Percentiles rank a stretch among this genome's conserved stretches.
These are phyloP conservation scores for Coprinopsis marcescibilis DNA, from an alignment of 768 basidiomycete species.

Conservation along the genomic window DNA sequence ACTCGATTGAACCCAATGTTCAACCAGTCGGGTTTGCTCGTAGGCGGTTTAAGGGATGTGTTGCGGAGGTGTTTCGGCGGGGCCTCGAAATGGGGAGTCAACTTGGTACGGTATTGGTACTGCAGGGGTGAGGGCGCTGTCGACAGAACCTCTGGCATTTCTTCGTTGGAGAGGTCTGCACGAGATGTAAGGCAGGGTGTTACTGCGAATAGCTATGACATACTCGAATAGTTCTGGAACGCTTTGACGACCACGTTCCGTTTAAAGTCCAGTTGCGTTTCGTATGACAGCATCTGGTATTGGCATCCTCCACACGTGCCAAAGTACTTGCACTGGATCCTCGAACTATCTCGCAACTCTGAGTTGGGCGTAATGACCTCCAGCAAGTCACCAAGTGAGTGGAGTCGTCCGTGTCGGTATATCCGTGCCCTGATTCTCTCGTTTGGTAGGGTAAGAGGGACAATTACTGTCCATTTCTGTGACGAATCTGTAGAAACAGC, in stretches of 20 bases:
- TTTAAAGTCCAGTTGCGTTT: constrained; percentile 81
- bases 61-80: constrained; percentile 43
- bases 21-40: constrained; percentile 56
- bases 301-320: constrained; percentile 90
- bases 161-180: constrained; percentile 47
- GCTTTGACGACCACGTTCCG: constrained; percentile 81
- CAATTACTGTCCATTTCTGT: constrained; percentile 74
- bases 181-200: constrained; percentile 8
- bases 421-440: constrained; percentile 73
- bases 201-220: constrained; percentile 9
- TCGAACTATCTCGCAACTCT: constrained; percentile 56
- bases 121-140: constrained; percentile 87
- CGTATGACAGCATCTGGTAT: constrained; percentile 91
- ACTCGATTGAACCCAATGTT: constrained; percentile 87
- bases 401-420: constrained; percentile 61
- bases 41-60: constrained; percentile 16
- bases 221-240: constrained; percentile 70
- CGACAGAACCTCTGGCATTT: constrained; percentile 59
- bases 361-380: constrained; percentile 58
- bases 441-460: constrained; percentile 81
- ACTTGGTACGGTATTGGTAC: constrained; percentile 92
- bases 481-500: constrained; percentile 41
- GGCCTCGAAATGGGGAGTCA: constrained; percentile 93
- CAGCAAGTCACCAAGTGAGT: constrained; percentile 74
- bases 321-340: constrained; percentile 82